These are phyloP conservation scores for Achaetomiella virescens DNA, from an alignment of 495 filamentous ascomycete genomes.

Conservation along the genomic window DNA sequence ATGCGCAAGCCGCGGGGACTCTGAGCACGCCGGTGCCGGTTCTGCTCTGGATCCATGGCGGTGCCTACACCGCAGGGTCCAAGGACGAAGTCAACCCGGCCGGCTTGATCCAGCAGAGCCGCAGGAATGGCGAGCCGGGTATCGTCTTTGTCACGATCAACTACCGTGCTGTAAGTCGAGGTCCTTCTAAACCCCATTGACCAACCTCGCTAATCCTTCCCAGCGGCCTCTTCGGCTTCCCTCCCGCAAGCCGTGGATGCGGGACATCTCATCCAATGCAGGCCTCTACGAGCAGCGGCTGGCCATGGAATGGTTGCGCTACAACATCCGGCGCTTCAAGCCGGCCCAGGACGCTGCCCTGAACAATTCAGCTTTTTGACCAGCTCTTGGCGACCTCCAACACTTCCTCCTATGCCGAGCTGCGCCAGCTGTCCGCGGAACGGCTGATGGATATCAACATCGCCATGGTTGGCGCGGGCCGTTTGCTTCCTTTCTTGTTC, in stretches of 20 bases:
- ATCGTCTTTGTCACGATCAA: constrained; percentile 15
- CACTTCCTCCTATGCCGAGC: background rate
- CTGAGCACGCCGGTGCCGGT: constrained; percentile 4
- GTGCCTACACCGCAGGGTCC: constrained; percentile 5
- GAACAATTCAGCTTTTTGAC: background rate
- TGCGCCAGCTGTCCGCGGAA: background rate
- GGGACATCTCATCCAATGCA: constrained; percentile 12
- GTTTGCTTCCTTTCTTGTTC: no score
- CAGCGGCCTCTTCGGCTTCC: constrained; percentile 6
- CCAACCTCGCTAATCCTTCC: background rate
- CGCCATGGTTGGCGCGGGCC: background rate
- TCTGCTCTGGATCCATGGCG: constrained; percentile 17
- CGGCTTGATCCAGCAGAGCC: constrained; percentile 6
- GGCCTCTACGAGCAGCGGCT: constrained; percentile 15
- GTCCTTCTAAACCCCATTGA: background rate
- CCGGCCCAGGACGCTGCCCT: constrained; percentile 7
- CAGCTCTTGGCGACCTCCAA: background rate
- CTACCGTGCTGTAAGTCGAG: constrained; percentile 12
- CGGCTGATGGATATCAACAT: constrained; percentile 1
- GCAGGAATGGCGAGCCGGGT: constrained; percentile 2
- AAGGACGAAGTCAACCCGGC: constrained; percentile 11
- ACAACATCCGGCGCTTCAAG: constrained; percentile 11
- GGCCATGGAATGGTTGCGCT: constrained; percentile 8
- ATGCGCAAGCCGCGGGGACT: background rate
- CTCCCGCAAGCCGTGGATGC: background rate